These are phyloP conservation scores for Arthrobotrys iridis DNA, from an alignment of 2,329 filamentous ascomycete genomes.

Conservation along the genomic window DNA sequence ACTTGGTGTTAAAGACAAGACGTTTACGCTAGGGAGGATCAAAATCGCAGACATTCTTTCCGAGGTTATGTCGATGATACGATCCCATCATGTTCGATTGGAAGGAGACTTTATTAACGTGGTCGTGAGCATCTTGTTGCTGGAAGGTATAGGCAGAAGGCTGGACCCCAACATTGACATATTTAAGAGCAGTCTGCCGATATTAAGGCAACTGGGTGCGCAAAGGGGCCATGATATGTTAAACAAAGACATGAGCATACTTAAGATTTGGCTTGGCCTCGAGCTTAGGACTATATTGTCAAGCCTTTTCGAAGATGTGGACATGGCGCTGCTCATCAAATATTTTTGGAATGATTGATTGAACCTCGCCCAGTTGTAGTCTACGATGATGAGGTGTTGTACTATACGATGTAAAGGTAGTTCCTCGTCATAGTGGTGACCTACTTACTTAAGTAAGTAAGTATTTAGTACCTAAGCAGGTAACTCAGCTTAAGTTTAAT, in stretches of 20 bases:
- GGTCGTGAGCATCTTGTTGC: constrained; percentile 88
- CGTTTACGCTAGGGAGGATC: constrained; percentile 90
- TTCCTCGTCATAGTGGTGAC: background rate
- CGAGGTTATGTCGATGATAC: constrained; percentile 89
- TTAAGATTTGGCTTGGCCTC: constrained; percentile 58
- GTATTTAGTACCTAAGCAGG: no score
- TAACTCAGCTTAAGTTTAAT: no score
- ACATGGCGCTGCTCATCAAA: constrained; percentile 44
- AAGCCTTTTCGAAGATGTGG: constrained; percentile 55
- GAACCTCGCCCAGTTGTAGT: background rate
- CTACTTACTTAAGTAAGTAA: background rate
- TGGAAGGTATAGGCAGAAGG: constrained; percentile 91
- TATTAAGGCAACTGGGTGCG: constrained; percentile 84
- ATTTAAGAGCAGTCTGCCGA: constrained; percentile 85
- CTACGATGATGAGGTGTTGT: background rate
- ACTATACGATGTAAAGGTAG: background rate
- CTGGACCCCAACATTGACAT: constrained; percentile 88
- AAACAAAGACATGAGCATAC: constrained; percentile 59
- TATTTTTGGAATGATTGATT: constrained; percentile 43
- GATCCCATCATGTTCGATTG: constrained; percentile 87
- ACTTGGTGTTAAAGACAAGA: constrained; percentile 85
- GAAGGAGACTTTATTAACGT: constrained; percentile 99
- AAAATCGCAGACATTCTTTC: constrained; percentile 96
- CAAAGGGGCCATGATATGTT: constrained; percentile 77
- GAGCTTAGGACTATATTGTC: constrained; percentile 57